Conservation (phyloP, 495 filamentous ascomycete species). For the Daldinia caldariorum region DNA sequence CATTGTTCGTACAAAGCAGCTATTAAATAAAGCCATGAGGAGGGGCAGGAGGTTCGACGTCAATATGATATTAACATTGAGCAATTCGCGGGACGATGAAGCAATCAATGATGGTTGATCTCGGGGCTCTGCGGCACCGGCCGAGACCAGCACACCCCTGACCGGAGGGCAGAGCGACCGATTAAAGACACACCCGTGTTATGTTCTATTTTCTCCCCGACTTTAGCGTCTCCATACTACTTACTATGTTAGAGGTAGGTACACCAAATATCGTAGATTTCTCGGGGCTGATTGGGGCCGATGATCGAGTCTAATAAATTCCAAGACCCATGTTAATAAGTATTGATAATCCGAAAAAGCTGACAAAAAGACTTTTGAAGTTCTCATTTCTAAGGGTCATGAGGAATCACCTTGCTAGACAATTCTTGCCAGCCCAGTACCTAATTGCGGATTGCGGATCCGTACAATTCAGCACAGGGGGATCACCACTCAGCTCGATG, state of each 20-base stretch:
- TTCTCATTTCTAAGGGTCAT: not conserved
- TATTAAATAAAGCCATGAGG: not conserved
- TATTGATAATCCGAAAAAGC: not conserved
- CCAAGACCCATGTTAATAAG: no score
- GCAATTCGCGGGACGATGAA: slow-evolving; percentile 16
- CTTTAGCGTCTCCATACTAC: not conserved
- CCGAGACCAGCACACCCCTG: not conserved
- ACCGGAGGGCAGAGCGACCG: slow-evolving; percentile 25
- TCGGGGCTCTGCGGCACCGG: slow-evolving; percentile 22
- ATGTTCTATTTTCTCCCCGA: not conserved
- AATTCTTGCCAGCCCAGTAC: not conserved
- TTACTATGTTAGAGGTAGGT: no score
- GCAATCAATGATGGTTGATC: slow-evolving; percentile 30
- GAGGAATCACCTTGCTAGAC: not conserved
- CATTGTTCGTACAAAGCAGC: not conserved
- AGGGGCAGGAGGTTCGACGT: slow-evolving; percentile 8
- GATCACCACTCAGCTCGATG: not conserved
- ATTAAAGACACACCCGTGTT: slow-evolving; percentile 29
- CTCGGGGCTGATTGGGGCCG: slow-evolving; percentile 21
- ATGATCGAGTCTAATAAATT: slow-evolving; percentile 7
- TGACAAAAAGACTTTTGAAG: not conserved
- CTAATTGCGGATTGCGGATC: not conserved
- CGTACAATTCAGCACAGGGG: not conserved
- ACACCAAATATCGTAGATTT: not conserved
- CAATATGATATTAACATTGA: slow-evolving; percentile 26